phyloP scores from a whole-genome alignment of 2,329 filamentous ascomycete genomes.

The Pseudocercospora musae region DNA sequence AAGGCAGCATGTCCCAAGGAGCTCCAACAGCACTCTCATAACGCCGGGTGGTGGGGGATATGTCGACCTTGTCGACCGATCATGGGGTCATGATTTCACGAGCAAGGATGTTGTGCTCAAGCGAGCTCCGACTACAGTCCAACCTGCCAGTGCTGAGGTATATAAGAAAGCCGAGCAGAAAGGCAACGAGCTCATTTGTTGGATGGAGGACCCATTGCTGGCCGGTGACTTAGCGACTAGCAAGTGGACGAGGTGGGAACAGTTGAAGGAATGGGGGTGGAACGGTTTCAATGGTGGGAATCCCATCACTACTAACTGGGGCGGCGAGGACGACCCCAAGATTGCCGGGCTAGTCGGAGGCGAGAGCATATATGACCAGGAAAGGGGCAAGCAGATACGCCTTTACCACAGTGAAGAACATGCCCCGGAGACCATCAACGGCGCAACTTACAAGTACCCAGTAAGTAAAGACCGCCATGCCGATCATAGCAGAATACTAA shows the following conservation, averaged over 20 bases:
- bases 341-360: no score
- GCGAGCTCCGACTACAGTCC: neutral
- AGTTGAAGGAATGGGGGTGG: conserved; percentile 11
- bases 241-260: neutral
- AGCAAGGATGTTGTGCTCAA: neutral
- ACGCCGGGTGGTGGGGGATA: neutral
- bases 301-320: neutral
- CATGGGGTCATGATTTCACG: neutral
- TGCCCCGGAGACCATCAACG: neutral
- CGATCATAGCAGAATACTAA: neutral
- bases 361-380: neutral
- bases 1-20: neutral
- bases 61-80: neutral
- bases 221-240: conserved; percentile 5
- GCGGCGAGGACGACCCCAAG: neutral
- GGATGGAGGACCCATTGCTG: conserved; percentile 5
- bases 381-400: neutral
- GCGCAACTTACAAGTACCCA: conserved; percentile 1
- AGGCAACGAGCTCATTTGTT: conserved; percentile 11
- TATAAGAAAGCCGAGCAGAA: conserved; percentile 4
- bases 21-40: no score
- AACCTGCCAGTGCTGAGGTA: neutral
- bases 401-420: neutral
- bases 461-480: neutral
- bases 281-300: neutral